Conservation (phyloP, 768 basidiomycete genomes). For the Astraeus odoratus region DNA sequence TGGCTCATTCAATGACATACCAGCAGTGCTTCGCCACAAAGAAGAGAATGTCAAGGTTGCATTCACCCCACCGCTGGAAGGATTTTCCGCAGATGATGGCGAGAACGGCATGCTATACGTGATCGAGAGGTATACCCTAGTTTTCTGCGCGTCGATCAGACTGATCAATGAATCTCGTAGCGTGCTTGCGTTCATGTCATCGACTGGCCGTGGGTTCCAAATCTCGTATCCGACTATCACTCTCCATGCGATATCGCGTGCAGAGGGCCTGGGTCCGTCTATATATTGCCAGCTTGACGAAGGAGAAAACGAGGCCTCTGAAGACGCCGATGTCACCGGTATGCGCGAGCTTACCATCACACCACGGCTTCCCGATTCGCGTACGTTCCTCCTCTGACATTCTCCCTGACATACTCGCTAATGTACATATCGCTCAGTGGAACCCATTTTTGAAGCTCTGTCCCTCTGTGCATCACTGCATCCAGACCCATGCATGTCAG, state of each 20-base stretch:
- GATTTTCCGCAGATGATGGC: conserved; percentile 45
- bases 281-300: conserved; percentile 96
- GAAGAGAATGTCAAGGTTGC: conserved; percentile 64
- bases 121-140: conserved; percentile 64
- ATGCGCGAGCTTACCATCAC: conserved; percentile 81
- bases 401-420: conserved; percentile 1
- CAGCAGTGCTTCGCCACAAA: conserved; percentile 69
- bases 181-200: conserved; percentile 69
- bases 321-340: conserved; percentile 36
- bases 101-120: conserved; percentile 71
- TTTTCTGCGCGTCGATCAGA: neutral
- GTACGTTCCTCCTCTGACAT: conserved; percentile 39
- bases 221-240: conserved; percentile 88
- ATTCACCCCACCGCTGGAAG: conserved; percentile 63
- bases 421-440: conserved; percentile 44
- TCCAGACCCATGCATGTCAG: conserved; percentile 49
- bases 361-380: conserved; percentile 46
- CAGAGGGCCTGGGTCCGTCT: conserved; percentile 47
- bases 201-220: conserved; percentile 67
- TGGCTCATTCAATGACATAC: conserved; percentile 76
- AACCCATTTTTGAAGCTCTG: conserved; percentile 79
- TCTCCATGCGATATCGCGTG: conserved; percentile 85
- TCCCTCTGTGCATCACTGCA: conserved; percentile 82
- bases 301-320: conserved; percentile 30
- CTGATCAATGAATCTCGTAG: conserved; percentile 34